Conservation (phyloP, 352 stramenopile genomes). For the Aphanomyces euteiches region DNA sequence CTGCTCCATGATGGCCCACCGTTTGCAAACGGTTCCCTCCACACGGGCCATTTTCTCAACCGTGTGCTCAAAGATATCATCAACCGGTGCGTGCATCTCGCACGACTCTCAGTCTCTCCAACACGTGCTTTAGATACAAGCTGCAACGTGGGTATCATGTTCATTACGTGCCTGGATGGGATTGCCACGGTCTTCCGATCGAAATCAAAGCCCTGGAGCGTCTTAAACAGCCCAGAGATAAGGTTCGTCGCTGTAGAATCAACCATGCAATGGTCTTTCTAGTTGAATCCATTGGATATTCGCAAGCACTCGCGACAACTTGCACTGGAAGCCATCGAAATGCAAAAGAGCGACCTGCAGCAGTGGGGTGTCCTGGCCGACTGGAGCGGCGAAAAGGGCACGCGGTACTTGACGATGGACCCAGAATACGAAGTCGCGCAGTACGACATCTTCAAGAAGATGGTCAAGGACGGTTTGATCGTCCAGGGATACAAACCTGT, state of each 20-base stretch:
- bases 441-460: constrained; percentile 96
- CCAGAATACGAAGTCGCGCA: constrained; percentile 95
- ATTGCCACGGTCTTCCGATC: constrained; percentile 99
- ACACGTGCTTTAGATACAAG: constrained; percentile 69
- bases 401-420: constrained; percentile 92
- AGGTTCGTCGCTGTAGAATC: background rate
- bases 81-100: constrained; percentile 72
- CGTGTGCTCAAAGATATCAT: constrained; percentile 98
- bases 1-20: constrained; percentile 97
- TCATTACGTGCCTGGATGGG: constrained; percentile 97
- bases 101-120: background rate
- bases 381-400: constrained; percentile 74
- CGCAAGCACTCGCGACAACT: constrained; percentile 88
- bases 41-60: constrained; percentile 96
- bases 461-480: constrained; percentile 94
- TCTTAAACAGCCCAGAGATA: constrained; percentile 59
- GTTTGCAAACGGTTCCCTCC: constrained; percentile 98
- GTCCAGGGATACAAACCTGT: constrained; percentile 98
- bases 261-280: constrained; percentile 13
- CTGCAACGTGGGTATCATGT: constrained; percentile 92
- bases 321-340: constrained; percentile 88
- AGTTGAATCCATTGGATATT: constrained; percentile 88
- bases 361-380: constrained; percentile 93
- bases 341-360: constrained; percentile 91
- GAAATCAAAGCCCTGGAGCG: constrained; percentile 96